phyloP scores from a whole-genome alignment of 306 rosid species.

The Rosa multiflora region DNA sequence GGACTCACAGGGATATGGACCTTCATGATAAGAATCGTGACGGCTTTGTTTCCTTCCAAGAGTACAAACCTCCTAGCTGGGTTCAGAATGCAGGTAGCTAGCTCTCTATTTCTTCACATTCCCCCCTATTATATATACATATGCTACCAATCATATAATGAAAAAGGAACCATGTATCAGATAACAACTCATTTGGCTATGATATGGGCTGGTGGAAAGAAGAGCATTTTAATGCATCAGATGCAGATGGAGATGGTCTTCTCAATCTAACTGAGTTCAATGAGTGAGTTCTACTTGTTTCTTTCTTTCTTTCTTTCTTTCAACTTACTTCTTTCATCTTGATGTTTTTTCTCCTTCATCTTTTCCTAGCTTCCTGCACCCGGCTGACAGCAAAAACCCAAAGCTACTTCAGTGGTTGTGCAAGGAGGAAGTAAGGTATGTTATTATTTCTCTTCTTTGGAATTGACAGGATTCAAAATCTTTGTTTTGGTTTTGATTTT shows the following conservation, averaged over 20 bases:
- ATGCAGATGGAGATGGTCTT: conserved; percentile 76
- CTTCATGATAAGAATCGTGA: conserved; percentile 82
- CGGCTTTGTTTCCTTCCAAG: conserved; percentile 69
- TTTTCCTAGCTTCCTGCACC: conserved; percentile 76
- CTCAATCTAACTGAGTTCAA: conserved; percentile 85
- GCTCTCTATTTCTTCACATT: too few relatives aligned
- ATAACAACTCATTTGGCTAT: conserved; percentile 71
- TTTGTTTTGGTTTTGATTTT: not conserved
- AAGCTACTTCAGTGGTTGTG: conserved; percentile 84
- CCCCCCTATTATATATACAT: too few relatives aligned
- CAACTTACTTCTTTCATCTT: conserved; percentile 6
- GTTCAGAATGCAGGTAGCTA: conserved; percentile 58
- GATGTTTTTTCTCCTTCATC: conserved; percentile 4
- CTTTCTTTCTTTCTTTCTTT: conserved; percentile 1
- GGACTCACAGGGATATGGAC: conserved; percentile 82
- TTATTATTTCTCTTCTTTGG: conserved; percentile 14
- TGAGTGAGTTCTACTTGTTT: conserved; percentile 66
- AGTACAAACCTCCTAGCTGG: conserved; percentile 93
- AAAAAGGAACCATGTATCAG: conserved; percentile 9
- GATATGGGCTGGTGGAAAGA: conserved; percentile 99
- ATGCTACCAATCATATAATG: too few relatives aligned
- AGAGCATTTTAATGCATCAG: conserved; percentile 92
- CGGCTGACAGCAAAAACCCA: conserved; percentile 83
- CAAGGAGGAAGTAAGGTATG: conserved; percentile 91
- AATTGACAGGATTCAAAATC: conserved; percentile 9